Evolutionary conservation across 116 monocot genomes (phyloP), one percentile per base, ranked within the genome.

Genomic region (Iris pallida): DNA sequence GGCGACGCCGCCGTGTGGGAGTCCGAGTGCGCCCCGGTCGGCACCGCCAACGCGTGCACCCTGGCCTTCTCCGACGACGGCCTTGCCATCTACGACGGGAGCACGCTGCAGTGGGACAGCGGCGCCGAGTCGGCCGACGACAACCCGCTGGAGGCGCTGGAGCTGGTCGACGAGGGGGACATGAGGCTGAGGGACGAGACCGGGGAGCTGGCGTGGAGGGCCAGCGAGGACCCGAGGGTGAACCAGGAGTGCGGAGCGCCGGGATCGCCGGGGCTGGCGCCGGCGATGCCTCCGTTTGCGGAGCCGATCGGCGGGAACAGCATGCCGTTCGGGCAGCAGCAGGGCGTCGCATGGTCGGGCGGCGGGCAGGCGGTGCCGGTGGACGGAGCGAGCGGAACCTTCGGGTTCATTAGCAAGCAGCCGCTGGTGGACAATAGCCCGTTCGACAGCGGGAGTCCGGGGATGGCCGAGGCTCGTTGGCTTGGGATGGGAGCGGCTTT

Each of bases 151-250:
- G 53, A 80, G 73, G 75, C 47, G 19, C 16, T 90, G 58, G 93
- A 94, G 82, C 75, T 94, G 57, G 87, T 82, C 12, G 90, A 94
- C 49, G 77, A 90, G 69, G 93, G 87, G 9, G 93, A 94, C 69
- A 82, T 94, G 93, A 64, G 85, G 74, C 76, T 94, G 5, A 69
- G 82, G 19, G 85, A 83, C 57, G 72, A 76, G 44, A 57, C 57
- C 9, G 88, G 88, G 0, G 84, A 93, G 71, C 71, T 89, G 11
- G 84, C 77, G 11, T 93, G 93, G 93, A 93, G 71, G 75, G 93
- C 89, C 10, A 89, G 82, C 78, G 86, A 93, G 6, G 49, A 75
- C 0, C 86, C 89, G 6, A 61, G 80, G 13, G 71, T 64, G 19
- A 71, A 78, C 57, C 87, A 87, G 71, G 30, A 59, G 45, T 92